These are phyloP conservation scores for Schizophyllum commune DNA, from an alignment of 1,284 basidiomycete species.

Conservation along the genomic window DNA sequence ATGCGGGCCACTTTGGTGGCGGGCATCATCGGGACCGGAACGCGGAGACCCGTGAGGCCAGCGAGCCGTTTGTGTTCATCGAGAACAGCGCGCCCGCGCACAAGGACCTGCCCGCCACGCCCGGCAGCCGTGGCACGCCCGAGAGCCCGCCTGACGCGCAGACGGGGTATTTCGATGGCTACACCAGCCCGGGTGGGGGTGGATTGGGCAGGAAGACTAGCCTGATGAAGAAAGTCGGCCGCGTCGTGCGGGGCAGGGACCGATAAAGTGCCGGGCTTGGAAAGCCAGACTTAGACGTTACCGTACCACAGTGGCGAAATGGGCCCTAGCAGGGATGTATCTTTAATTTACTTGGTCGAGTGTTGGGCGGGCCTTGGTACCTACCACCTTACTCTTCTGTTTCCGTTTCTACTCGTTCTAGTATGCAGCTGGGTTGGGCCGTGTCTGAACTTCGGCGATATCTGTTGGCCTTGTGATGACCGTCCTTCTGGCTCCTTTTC, in stretches of 20 bases:
- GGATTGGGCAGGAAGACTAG: slow-evolving; percentile 67
- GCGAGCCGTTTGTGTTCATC: slow-evolving; percentile 58
- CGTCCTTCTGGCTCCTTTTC: too few relatives aligned
- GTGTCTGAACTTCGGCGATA: too few relatives aligned
- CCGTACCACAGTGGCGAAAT: too few relatives aligned
- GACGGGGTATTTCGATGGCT: slow-evolving; percentile 43
- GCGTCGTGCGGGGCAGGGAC: slow-evolving; percentile 47
- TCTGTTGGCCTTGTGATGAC: too few relatives aligned
- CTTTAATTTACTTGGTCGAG: too few relatives aligned
- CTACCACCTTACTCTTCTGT: too few relatives aligned
- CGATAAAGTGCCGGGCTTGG: too few relatives aligned
- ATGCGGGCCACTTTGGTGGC: slow-evolving; percentile 45
- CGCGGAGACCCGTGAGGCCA: slow-evolving; percentile 25
- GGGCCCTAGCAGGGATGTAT: too few relatives aligned
- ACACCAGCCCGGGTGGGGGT: slow-evolving; percentile 25
- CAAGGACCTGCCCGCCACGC: slow-evolving; percentile 61
- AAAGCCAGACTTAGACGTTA: too few relatives aligned
- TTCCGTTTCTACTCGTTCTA: too few relatives aligned
- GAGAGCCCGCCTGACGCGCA: slow-evolving; percentile 13
- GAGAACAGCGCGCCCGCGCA: slow-evolving; percentile 36
- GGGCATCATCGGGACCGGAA: slow-evolving; percentile 20
- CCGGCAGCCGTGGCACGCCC: slow-evolving; percentile 19
- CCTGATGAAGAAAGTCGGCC: slow-evolving; percentile 70
- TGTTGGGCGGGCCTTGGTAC: too few relatives aligned
- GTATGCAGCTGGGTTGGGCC: too few relatives aligned